Evolutionary conservation across 2,329 filamentous ascomycete genomes (phyloP).

Genomic region (Coniochaeta sp.): DNA sequence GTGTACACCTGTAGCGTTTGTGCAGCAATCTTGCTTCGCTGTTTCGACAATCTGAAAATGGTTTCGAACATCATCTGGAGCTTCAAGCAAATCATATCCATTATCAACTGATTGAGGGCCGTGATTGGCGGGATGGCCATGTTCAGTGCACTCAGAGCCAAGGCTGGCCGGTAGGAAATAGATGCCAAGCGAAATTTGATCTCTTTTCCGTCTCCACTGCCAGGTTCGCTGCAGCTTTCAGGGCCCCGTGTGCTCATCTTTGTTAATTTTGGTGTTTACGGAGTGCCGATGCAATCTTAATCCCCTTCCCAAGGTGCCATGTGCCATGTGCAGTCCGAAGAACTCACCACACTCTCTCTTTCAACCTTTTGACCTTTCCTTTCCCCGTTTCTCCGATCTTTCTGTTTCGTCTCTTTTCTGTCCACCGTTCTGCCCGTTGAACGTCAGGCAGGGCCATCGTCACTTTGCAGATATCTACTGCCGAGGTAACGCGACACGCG

Average conservation of each 20-base stretch:
- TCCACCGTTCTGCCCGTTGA: not conserved
- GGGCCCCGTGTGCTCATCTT: not conserved
- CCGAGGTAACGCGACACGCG: not conserved
- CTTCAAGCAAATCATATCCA: slow-evolving; percentile 2
- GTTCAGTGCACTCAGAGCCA: too few relatives aligned
- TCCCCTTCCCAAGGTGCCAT: too few relatives aligned
- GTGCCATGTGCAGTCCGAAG: too few relatives aligned
- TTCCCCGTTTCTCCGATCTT: not conserved
- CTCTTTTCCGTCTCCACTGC: slow-evolving; percentile 2
- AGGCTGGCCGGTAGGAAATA: too few relatives aligned
- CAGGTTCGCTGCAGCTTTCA: too few relatives aligned
- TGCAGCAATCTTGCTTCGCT: not conserved
- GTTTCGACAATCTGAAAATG: not conserved
- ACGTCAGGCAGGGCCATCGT: not conserved
- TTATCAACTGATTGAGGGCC: not conserved
- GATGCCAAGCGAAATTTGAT: slow-evolving; percentile 5
- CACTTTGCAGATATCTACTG: not conserved
- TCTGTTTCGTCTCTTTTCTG: not conserved
- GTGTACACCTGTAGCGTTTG: not conserved
- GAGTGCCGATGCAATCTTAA: slow-evolving; percentile 2
- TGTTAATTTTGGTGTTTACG: slow-evolving; percentile 1
- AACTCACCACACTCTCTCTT: too few relatives aligned
- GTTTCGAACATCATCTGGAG: slow-evolving; percentile 1
- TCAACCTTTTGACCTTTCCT: not conserved
- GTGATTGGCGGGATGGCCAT: not conserved